A percentile compares a stretch with the other conserved stretches of the same genome.
These are phyloP conservation scores for Ramularia endophylla DNA, from an alignment of 2,329 filamentous ascomycete genomes.

Conservation along the genomic window DNA sequence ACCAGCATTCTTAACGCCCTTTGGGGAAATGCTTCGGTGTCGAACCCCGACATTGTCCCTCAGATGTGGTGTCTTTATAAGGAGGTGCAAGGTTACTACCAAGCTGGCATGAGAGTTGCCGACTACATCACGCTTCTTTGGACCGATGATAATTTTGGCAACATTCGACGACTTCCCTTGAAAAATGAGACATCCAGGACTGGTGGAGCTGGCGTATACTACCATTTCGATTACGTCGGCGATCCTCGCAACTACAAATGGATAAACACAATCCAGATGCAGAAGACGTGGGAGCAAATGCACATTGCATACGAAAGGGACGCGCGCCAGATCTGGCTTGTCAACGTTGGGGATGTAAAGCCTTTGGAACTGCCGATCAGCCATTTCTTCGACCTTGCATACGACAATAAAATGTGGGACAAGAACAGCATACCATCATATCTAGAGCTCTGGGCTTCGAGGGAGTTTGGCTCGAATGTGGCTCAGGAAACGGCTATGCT, in stretches of 20 bases:
- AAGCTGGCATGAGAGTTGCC: conserved; percentile 56
- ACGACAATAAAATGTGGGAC: conserved; percentile 55
- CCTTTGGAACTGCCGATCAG: conserved; percentile 59
- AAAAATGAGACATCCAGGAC: conserved; percentile 53
- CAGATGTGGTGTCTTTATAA: conserved; percentile 72
- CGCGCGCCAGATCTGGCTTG: conserved; percentile 58
- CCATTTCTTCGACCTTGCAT: conserved; percentile 63
- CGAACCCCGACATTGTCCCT: conserved; percentile 49
- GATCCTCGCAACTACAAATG: conserved; percentile 47
- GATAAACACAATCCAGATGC: conserved; percentile 61
- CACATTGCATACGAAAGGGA: conserved; percentile 54
- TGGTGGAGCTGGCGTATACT: conserved; percentile 62
- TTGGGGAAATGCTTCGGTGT: conserved; percentile 45
- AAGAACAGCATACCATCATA: conserved; percentile 52
- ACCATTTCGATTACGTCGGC: conserved; percentile 60
- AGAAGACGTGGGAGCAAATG: conserved; percentile 63
- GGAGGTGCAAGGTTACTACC: conserved; percentile 65
- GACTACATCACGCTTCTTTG: conserved; percentile 64
- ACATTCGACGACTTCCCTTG: conserved; percentile 56
- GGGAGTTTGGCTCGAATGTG: conserved; percentile 50
- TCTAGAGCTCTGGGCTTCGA: conserved; percentile 51
- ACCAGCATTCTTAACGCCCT: conserved; percentile 53
- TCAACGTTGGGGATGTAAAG: conserved; percentile 63
- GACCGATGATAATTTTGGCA: conserved; percentile 60
- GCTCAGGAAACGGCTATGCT: conserved; percentile 47